Percentiles rank a stretch among this genome's conserved stretches.
phyloP scores from a whole-genome alignment of 768 basidiomycete species.

The Agrocybe pediades region DNA sequence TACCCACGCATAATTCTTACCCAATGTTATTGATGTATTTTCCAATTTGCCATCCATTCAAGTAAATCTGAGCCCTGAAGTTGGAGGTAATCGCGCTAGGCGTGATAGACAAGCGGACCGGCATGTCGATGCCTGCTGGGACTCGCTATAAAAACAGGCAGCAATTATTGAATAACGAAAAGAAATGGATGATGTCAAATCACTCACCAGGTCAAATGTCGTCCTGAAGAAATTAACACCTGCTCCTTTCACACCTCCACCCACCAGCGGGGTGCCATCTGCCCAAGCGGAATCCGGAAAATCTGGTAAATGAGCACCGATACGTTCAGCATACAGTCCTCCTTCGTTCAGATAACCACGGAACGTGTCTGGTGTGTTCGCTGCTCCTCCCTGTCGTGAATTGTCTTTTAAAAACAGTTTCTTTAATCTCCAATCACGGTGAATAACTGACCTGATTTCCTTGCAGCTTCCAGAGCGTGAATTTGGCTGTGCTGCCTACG shows the following conservation, averaged over 20 bases:
- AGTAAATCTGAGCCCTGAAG: constrained; percentile 49
- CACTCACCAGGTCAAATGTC: constrained; percentile 58
- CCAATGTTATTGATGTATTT: constrained; percentile 56
- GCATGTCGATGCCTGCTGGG: constrained; percentile 43
- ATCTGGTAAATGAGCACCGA: constrained; percentile 73
- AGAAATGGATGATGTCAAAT: not conserved
- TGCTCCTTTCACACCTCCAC: constrained; percentile 60
- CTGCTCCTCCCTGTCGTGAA: constrained; percentile 16
- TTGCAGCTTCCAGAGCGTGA: constrained; percentile 69
- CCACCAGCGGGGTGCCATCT: constrained; percentile 48
- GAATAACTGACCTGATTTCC: constrained; percentile 64
- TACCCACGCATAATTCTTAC: constrained; percentile 23
- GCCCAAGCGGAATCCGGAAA: constrained; percentile 66
- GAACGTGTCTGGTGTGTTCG: constrained; percentile 23
- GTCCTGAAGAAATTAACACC: constrained; percentile 84
- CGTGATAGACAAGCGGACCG: constrained; percentile 45
- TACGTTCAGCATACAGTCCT: constrained; percentile 64
- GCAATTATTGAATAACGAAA: not conserved
- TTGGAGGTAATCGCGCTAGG: constrained; percentile 46
- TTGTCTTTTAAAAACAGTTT: not conserved
- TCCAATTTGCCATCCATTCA: constrained; percentile 57
- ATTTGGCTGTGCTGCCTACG: constrained; percentile 44
- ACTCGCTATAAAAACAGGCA: constrained; percentile 26
- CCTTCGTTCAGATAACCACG: constrained; percentile 69
- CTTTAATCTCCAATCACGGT: not conserved